A percentile compares a stretch with the other conserved stretches of the same genome.
Evolutionary conservation across 352 stramenopile species (phyloP).

Genomic region (Phytophthora sp.): DNA sequence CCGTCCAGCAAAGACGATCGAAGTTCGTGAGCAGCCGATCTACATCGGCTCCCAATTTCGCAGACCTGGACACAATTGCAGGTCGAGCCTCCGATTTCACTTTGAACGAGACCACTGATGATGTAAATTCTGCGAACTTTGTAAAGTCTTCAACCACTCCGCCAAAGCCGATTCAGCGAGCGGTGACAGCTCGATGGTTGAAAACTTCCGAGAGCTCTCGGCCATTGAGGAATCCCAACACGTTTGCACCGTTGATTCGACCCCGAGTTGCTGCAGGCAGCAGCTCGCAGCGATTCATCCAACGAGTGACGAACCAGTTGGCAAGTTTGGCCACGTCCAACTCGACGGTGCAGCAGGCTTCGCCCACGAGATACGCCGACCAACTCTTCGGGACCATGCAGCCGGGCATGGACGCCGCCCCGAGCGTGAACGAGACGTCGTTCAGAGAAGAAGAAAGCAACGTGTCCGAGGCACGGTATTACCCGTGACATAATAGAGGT

Average conservation of each 20-base stretch:
- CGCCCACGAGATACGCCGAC: constrained; percentile 32
- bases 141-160: background rate
- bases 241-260: constrained; percentile 3
- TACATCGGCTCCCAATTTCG: constrained; percentile 27
- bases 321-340: constrained; percentile 23
- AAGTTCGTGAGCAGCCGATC: constrained; percentile 20
- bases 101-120: background rate
- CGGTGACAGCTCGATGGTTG: constrained; percentile 23
- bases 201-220: constrained; percentile 26
- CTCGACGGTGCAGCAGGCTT: constrained; percentile 7
- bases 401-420: background rate
- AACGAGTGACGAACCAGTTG: constrained; percentile 36
- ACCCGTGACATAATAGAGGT: background rate
- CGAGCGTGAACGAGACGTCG: constrained; percentile 15
- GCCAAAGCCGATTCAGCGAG: constrained; percentile 14
- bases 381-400: constrained; percentile 28
- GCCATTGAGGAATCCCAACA: constrained; percentile 11
- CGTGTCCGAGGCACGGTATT: constrained; percentile 26
- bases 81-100: background rate
- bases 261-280: constrained; percentile 7
- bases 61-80: constrained; percentile 5
- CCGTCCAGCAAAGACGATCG: constrained; percentile 12
- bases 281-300: constrained; percentile 32
- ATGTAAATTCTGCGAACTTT: background rate
- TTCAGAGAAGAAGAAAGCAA: constrained; percentile 37